Base-by-base conservation (phyloP, 108 stramenopile species). In the Epithemia pelagica region DNA sequence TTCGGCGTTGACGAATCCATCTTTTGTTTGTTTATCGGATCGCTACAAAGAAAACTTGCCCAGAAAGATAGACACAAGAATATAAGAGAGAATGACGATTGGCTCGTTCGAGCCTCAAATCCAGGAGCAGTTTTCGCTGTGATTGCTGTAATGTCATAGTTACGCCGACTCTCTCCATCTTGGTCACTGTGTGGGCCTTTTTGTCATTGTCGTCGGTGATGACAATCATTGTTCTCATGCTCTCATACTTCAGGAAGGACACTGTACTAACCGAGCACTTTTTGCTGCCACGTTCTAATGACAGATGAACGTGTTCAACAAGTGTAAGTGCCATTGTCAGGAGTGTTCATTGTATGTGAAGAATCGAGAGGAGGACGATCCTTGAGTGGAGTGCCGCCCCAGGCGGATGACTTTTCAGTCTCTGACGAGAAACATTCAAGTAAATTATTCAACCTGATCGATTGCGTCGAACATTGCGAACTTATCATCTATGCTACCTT, bases 381-480 rank as follows among this genome's bases (percentile, higher is more conserved):
- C 82, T 79, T 83, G 78, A 62, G 61, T 83, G 82, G 78, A 80
- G 37, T 83, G 82, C 82, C 82, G 82, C 82, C 82, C 82, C 82
- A 83, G 82, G 61, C 82, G 77, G 82, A 83, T 68, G 72, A 71
- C 58, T 57, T 32, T 61, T 46, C n/a, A 46, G 28, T 61, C 61
- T 30, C 67, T 83, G 78, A 80, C 30, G 82, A 83, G 59, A 80
- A 79, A 80, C 82, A 80, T 83, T 83, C 82, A 83, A 83, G 78
- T 80, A 82, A 83, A 80, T 79, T 80, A 83, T 80, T 80, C 73
- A 76, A 70, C 71, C 62, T 80, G 82, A 83, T 83, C 82, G 76
- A 67, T 58, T 23, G 57, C 5, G n/a, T n/a, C n/a, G n/a, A n/a
- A n/a, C n/a, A n/a, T n/a, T n/a, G n/a, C n/a, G n/a, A n/a, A n/a